Conservation (phyloP, 306 rosid genomes). For the Hippophae rhamnoides region DNA sequence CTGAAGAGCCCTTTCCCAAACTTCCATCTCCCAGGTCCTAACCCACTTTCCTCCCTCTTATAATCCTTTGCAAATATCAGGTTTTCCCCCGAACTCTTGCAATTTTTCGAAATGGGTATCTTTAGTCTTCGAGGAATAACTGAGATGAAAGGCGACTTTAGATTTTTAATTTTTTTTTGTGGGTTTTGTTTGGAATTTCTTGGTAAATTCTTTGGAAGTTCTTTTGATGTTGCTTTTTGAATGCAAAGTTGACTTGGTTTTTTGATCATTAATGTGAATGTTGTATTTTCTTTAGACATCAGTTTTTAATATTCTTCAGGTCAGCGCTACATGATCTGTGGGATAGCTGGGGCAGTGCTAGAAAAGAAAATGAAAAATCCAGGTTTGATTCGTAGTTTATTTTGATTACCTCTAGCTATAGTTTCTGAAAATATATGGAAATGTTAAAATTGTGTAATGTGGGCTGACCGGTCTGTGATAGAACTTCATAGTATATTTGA, state of each 20-base stretch:
- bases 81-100: not conserved
- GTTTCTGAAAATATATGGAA: not conserved
- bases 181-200: not conserved
- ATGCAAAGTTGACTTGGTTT: not conserved
- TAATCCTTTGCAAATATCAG: not conserved
- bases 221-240: not conserved
- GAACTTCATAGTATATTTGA: conserved; percentile 4
- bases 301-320: not conserved
- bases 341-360: not conserved
- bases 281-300: not conserved
- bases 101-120: not conserved
- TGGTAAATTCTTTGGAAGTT: not conserved
- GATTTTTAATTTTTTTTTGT: not conserved
- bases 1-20: conserved; percentile 14
- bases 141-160: not conserved
- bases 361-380: not conserved
- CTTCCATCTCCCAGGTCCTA: conserved; percentile 20
- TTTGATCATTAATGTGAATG: not conserved
- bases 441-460: not conserved
- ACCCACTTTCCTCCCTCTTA: not conserved
- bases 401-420: not conserved
- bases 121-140: not conserved
- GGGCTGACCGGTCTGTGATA: not conserved
- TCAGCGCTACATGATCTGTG: not conserved
- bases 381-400: not conserved